These are phyloP conservation scores for Dactylis glomerata DNA, from an alignment of 176 grass and related monocot genomes.

Conservation along the genomic window DNA sequence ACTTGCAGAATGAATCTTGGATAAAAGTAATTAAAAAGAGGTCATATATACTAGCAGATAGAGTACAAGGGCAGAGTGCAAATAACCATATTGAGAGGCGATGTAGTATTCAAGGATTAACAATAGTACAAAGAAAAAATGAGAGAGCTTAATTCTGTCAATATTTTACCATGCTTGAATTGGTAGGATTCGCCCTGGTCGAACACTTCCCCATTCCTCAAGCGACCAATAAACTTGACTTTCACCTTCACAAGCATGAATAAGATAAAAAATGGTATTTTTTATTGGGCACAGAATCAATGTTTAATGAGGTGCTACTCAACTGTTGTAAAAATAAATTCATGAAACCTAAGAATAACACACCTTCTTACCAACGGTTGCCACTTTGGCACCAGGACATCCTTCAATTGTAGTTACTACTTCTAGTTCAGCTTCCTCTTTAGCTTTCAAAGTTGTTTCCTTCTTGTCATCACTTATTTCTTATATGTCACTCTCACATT, in stretches of 20 bases:
- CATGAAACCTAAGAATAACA: not conserved
- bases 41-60: no score
- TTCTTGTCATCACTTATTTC: not conserved
- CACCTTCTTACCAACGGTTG: not conserved
- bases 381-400: not conserved
- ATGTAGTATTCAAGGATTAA: not conserved
- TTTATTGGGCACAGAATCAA: not conserved
- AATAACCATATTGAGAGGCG: no score
- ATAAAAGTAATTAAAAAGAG: no score
- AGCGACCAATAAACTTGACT: not conserved
- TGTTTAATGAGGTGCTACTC: not conserved
- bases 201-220: not conserved
- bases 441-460: not conserved
- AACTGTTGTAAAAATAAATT: not conserved
- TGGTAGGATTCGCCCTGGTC: not conserved
- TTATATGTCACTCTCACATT: no score
- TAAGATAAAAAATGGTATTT: not conserved
- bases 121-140: not conserved
- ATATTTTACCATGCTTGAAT: conserved; percentile 12
- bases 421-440: not conserved
- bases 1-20: no score
- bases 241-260: not conserved
- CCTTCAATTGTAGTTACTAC: not conserved
- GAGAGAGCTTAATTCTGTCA: not conserved
- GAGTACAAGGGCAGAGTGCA: no score